These are phyloP conservation scores for Psilocybe azurescens DNA, from an alignment of 768 basidiomycete genomes.

Conservation along the genomic window DNA sequence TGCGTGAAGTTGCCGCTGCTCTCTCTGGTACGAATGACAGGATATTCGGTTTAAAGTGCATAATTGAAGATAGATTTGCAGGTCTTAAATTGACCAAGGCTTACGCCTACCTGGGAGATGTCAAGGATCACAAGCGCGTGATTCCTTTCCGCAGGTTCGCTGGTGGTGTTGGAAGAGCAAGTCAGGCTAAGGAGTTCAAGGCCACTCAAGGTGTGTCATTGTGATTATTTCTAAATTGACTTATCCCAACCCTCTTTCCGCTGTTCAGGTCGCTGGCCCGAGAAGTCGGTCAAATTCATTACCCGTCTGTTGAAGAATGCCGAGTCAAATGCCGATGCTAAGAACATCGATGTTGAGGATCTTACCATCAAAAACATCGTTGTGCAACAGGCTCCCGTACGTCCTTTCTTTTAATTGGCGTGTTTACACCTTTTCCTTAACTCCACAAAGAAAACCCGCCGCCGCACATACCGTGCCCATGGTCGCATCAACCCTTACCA, in stretches of 20 bases:
- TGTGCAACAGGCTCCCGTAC: slow-evolving; percentile 96
- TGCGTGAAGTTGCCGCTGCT: slow-evolving; percentile 97
- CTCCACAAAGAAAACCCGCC: slow-evolving; percentile 84
- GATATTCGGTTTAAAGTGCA: neutral
- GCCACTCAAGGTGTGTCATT: slow-evolving; percentile 84
- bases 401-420: slow-evolving; percentile 34
- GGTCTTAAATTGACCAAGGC: slow-evolving; percentile 95
- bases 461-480: slow-evolving; percentile 98
- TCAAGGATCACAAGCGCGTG: slow-evolving; percentile 94
- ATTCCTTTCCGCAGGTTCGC: slow-evolving; percentile 97
- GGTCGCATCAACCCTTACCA: slow-evolving; percentile 99
- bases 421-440: slow-evolving; percentile 4
- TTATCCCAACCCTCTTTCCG: slow-evolving; percentile 5
- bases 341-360: slow-evolving; percentile 92
- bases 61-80: slow-evolving; percentile 32
- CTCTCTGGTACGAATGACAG: slow-evolving; percentile 70
- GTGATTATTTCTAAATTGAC: neutral
- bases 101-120: slow-evolving; percentile 91
- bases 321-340: slow-evolving; percentile 98
- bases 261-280: slow-evolving; percentile 94
- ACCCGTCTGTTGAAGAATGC: slow-evolving; percentile 96
- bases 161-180: slow-evolving; percentile 93
- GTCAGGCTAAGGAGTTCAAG: slow-evolving; percentile 96
- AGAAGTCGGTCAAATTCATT: slow-evolving; percentile 97
- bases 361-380: slow-evolving; percentile 96